Evolutionary conservation across 768 basidiomycete genomes (phyloP).

Genomic region (Agaricus bisporus): DNA sequence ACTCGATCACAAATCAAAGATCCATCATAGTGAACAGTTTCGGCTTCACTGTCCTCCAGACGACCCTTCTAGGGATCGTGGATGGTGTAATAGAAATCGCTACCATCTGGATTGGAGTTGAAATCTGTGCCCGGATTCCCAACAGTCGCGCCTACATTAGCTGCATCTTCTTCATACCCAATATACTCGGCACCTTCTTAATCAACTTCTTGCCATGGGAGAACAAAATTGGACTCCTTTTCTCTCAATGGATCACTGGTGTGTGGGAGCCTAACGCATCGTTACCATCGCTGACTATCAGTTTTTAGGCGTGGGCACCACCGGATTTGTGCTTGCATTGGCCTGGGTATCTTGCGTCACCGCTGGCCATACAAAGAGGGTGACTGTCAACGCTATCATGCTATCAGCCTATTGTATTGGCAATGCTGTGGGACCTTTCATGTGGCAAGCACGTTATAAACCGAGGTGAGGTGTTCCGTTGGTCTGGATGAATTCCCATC

Average conservation of each 20-base stretch:
- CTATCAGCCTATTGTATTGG: conserved; percentile 61
- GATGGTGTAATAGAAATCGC: conserved; percentile 61
- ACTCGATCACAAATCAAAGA: conserved; percentile 58
- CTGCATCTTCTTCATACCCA: conserved; percentile 55
- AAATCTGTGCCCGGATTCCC: conserved; percentile 43
- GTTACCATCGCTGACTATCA: background rate
- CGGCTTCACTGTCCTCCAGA: conserved; percentile 58
- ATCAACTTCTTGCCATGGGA: conserved; percentile 61
- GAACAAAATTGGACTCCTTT: conserved; percentile 60
- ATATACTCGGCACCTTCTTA: conserved; percentile 55
- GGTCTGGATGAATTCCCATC: background rate
- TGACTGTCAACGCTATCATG: conserved; percentile 70
- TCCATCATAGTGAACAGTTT: conserved; percentile 61
- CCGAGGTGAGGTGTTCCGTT: conserved; percentile 54
- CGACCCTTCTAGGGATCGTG: conserved; percentile 65
- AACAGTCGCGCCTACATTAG: conserved; percentile 62
- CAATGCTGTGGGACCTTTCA: conserved; percentile 68
- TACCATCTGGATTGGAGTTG: conserved; percentile 64
- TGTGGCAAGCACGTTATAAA: conserved; percentile 67
- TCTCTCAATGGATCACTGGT: conserved; percentile 51
- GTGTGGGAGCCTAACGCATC: background rate
- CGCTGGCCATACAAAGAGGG: conserved; percentile 66
- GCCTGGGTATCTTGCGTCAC: conserved; percentile 64
- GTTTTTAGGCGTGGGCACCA: conserved; percentile 37
- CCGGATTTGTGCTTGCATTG: conserved; percentile 54